Evolutionary conservation across 2,329 filamentous ascomycete species (phyloP).

Genomic region (Sarocladium strictum): DNA sequence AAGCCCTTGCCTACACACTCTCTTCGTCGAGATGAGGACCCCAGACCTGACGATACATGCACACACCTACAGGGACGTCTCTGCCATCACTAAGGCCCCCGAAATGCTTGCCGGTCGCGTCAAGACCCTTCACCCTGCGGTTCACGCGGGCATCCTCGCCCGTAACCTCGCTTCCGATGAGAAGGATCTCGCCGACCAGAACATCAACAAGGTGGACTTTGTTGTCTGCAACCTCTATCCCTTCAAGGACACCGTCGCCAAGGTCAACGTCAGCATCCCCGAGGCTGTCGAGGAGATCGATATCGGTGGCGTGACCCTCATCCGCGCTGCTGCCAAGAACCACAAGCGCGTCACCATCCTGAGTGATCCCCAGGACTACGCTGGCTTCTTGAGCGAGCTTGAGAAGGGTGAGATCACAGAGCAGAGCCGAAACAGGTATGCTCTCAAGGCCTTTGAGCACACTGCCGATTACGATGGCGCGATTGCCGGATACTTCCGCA

Average conservation of each 20-base stretch:
- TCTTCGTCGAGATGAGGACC: neutral
- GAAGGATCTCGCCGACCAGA: constrained; percentile 91
- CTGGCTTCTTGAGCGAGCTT: constrained; percentile 87
- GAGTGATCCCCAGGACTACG: constrained; percentile 88
- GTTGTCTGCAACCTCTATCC: constrained; percentile 98
- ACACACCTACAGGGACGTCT: constrained; percentile 67
- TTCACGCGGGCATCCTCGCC: constrained; percentile 85
- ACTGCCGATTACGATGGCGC: constrained; percentile 94
- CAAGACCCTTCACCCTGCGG: constrained; percentile 95
- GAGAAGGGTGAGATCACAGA: constrained; percentile 82
- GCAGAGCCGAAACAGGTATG: constrained; percentile 78
- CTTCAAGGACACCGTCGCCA: constrained; percentile 96
- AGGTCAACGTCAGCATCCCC: constrained; percentile 92
- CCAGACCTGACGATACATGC: constrained; percentile 1
- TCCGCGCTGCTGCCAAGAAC: constrained; percentile 97
- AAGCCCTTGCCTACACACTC: constrained; percentile 16
- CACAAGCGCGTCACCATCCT: constrained; percentile 93
- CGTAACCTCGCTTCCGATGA: constrained; percentile 92
- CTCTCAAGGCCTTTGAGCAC: constrained; percentile 96
- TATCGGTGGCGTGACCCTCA: constrained; percentile 93
- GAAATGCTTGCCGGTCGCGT: constrained; percentile 84
- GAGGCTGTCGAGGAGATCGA: constrained; percentile 99
- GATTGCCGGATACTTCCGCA: constrained; percentile 95
- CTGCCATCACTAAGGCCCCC: constrained; percentile 91
- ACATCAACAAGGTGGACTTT: constrained; percentile 91